A percentile compares a stretch with the other conserved stretches of the same genome.
Conservation (phyloP, 2,329 filamentous ascomycete species). For the Cercospora brassicicola region DNA sequence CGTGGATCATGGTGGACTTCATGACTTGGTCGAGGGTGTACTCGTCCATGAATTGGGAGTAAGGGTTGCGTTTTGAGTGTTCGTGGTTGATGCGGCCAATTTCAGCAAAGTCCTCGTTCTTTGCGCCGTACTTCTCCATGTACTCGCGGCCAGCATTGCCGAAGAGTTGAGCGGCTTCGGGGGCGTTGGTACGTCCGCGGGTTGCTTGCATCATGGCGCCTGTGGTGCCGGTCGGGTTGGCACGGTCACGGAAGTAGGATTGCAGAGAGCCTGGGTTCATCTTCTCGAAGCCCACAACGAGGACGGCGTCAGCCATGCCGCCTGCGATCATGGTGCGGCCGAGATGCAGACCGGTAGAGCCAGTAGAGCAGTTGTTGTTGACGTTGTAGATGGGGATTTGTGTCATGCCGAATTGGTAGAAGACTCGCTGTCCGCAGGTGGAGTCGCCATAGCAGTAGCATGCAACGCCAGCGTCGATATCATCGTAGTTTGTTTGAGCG, state of each 20-base stretch:
- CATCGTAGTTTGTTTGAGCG: constrained; percentile 91
- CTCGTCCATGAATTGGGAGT: constrained; percentile 91
- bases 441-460: constrained; percentile 98
- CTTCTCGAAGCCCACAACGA: constrained; percentile 96
- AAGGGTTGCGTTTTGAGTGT: constrained; percentile 88
- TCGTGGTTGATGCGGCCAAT: constrained; percentile 90
- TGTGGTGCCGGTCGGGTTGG: constrained; percentile 73
- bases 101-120: constrained; percentile 82
- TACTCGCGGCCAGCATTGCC: constrained; percentile 95
- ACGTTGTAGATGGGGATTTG: constrained; percentile 95
- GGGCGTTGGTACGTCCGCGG: constrained; percentile 30
- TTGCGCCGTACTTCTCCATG: constrained; percentile 87
- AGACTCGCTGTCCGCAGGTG: constrained; percentile 91
- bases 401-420: constrained; percentile 98
- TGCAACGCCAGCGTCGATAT: constrained; percentile 88
- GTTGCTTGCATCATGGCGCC: constrained; percentile 57
- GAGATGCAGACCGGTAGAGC: constrained; percentile 83
- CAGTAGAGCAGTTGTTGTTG: constrained; percentile 97
- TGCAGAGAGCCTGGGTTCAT: constrained; percentile 88
- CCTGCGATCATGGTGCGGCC: constrained; percentile 74
- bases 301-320: constrained; percentile 73
- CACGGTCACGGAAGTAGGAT: constrained; percentile 77
- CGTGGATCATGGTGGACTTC: constrained; percentile 73
- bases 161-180: constrained; percentile 68
- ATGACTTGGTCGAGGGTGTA: constrained; percentile 83